phyloP scores from a whole-genome alignment of 2,329 filamentous ascomycete species.

The Phyllosticta citribraziliensis region DNA sequence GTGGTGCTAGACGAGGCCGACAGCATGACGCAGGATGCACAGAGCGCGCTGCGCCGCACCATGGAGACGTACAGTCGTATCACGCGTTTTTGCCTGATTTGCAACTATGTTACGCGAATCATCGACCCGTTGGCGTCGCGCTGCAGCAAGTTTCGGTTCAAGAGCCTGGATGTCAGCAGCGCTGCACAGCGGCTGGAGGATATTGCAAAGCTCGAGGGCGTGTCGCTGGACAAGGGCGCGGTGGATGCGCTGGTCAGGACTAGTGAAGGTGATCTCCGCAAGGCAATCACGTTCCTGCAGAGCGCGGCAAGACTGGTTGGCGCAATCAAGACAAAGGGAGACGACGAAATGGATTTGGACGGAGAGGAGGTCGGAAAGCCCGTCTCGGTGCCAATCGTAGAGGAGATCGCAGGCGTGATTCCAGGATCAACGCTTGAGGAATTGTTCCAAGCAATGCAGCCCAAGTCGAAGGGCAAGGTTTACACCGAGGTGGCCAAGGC shows the following conservation, averaged over 20 bases:
- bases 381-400: slow-evolving; percentile 70
- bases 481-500: slow-evolving; percentile 69
- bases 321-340: slow-evolving; percentile 35
- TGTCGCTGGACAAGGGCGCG: slow-evolving; percentile 67
- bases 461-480: slow-evolving; percentile 38
- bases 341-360: slow-evolving; percentile 36
- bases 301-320: slow-evolving; percentile 85
- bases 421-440: slow-evolving; percentile 62
- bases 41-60: slow-evolving; percentile 81
- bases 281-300: slow-evolving; percentile 93
- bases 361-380: slow-evolving; percentile 16
- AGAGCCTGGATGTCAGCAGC: slow-evolving; percentile 81
- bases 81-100: slow-evolving; percentile 93
- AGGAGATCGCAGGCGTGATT: slow-evolving; percentile 95
- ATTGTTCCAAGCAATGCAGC: slow-evolving; percentile 64
- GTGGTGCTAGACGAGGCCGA: slow-evolving; percentile 97
- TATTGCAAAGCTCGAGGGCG: slow-evolving; percentile 71
- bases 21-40: slow-evolving; percentile 97
- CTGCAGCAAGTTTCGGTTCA: slow-evolving; percentile 97
- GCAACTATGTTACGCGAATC: slow-evolving; percentile 97
- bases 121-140: slow-evolving; percentile 90
- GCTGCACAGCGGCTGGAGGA: slow-evolving; percentile 68
- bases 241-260: slow-evolving; percentile 76
- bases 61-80: slow-evolving; percentile 99
- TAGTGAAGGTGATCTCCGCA: slow-evolving; percentile 87